Percentiles rank a stretch among this genome's conserved stretches.
phyloP scores from a whole-genome alignment of 768 basidiomycete species.

The Flagelloscypha sp. region DNA sequence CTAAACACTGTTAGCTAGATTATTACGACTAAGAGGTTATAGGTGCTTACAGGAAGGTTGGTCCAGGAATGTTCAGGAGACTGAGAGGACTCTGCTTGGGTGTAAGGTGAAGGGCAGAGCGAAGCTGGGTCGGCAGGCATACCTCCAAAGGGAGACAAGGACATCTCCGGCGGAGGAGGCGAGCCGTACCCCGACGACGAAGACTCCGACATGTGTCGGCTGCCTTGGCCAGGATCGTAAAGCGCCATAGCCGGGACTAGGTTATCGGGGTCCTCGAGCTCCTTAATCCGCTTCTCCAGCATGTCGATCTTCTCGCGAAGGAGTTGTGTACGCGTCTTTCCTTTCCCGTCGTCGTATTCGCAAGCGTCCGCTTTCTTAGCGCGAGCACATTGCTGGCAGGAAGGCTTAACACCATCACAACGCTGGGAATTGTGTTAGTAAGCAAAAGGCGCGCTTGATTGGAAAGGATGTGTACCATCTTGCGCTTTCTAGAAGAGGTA shows the following conservation, averaged over 20 bases:
- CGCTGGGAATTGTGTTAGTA: constrained; percentile 34
- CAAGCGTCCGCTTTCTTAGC: constrained; percentile 71
- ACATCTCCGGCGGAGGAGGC: constrained; percentile 18
- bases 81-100: constrained; percentile 31
- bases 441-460: constrained; percentile 4
- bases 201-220: constrained; percentile 18
- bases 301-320: constrained; percentile 70
- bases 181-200: constrained; percentile 25
- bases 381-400: constrained; percentile 70
- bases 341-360: constrained; percentile 80
- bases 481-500: constrained; percentile 45
- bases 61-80: constrained; percentile 50
- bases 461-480: constrained; percentile 40
- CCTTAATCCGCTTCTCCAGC: constrained; percentile 62
- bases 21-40: background rate
- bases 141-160: constrained; percentile 23
- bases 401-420: constrained; percentile 70
- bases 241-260: constrained; percentile 59
- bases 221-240: constrained; percentile 48
- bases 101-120: too few species aligned
- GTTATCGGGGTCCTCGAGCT: constrained; percentile 71
- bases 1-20: too few species aligned
- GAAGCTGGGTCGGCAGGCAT: constrained; percentile 22
- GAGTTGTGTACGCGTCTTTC: constrained; percentile 73
- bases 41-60: background rate